A percentile compares a stretch with the other conserved stretches of the same genome.
Evolutionary conservation across 257 asterid species (phyloP).

Genomic region (Solanum appendiculatum): DNA sequence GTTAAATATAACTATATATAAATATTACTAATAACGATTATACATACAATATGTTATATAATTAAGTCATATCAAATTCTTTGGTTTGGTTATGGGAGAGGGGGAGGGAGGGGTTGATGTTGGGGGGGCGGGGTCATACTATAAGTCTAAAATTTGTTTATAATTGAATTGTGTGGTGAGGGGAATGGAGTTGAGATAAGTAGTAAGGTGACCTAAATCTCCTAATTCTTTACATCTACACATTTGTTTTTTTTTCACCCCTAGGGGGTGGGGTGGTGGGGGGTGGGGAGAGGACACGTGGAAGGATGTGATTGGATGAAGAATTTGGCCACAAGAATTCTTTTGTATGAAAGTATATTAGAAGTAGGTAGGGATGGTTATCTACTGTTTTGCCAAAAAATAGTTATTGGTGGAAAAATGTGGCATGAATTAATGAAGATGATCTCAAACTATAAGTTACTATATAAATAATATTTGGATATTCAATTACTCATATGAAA

Average conservation of each 20-base stretch:
- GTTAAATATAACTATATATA: background rate
- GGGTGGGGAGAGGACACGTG: background rate
- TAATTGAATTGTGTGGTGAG: background rate
- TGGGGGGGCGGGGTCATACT: background rate
- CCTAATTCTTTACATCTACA: conserved; percentile 2
- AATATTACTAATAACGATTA: background rate
- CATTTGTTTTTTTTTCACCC: background rate
- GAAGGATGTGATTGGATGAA: background rate
- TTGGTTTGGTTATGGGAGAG: background rate
- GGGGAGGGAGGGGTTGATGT: background rate
- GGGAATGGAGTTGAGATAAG: background rate
- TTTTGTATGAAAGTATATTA: background rate
- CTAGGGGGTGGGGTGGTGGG: background rate
- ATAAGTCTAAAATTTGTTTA: background rate
- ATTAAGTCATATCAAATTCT: background rate
- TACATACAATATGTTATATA: background rate
- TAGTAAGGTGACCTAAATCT: conserved; percentile 29
- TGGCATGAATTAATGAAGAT: background rate
- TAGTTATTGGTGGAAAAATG: background rate
- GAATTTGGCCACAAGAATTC: background rate
- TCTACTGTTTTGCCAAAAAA: conserved; percentile 15
- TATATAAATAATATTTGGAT: background rate
- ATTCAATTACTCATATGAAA: background rate
- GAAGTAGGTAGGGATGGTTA: conserved; percentile 29
- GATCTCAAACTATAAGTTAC: background rate